Evolutionary conservation across 768 basidiomycete genomes (phyloP).

Genomic region (Fomitopsis pulvina): DNA sequence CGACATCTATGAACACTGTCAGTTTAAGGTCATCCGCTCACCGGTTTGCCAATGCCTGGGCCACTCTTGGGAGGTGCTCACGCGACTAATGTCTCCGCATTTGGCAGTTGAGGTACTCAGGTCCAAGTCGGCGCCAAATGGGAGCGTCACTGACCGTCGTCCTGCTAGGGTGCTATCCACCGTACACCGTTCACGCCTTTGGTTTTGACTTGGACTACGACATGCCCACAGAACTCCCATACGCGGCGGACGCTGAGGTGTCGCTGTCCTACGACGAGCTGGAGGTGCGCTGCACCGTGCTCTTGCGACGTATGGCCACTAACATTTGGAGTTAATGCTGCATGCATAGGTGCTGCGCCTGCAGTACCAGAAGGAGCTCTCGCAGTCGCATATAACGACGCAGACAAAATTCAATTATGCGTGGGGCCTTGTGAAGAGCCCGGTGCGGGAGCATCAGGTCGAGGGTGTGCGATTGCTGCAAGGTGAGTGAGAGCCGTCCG

Average conservation of each 20-base stretch:
- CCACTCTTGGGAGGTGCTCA: no score
- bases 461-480: constrained; percentile 90
- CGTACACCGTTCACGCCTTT: no score
- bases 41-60: no score
- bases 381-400: constrained; percentile 77
- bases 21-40: no score
- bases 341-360: constrained; percentile 61
- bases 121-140: no score
- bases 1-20: no score
- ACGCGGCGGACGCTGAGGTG: constrained; percentile 91
- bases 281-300: constrained; percentile 54
- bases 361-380: constrained; percentile 86
- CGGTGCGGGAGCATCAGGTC: constrained; percentile 75
- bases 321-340: neutral
- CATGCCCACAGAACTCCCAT: constrained; percentile 83
- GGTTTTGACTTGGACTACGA: no score
- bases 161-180: no score
- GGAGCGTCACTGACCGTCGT: no score
- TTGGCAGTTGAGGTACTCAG: no score
- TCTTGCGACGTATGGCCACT: neutral
- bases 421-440: constrained; percentile 95
- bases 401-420: constrained; percentile 98
- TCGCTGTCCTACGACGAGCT: constrained; percentile 87
- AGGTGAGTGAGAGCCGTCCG: constrained; percentile 39
- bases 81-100: no score